phyloP scores from a whole-genome alignment of 1,284 basidiomycete species.

The Somion occarium region DNA sequence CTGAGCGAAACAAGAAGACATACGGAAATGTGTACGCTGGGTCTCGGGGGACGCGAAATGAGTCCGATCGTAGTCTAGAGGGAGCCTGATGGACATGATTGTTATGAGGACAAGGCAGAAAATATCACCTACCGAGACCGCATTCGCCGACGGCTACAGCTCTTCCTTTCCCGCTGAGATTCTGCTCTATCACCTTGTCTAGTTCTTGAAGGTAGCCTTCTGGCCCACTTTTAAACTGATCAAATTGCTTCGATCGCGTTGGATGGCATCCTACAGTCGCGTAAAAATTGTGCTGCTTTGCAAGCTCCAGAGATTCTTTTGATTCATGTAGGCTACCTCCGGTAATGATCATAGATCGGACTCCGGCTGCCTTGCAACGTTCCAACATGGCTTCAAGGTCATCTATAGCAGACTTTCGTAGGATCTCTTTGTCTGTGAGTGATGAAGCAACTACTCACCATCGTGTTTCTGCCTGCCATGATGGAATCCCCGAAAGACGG shows the following conservation, averaged over 20 bases:
- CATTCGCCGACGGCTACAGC: slow-evolving; percentile 84
- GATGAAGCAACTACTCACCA: slow-evolving; percentile 28
- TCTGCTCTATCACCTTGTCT: slow-evolving; percentile 49
- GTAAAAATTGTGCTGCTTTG: slow-evolving; percentile 57
- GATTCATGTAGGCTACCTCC: slow-evolving; percentile 75
- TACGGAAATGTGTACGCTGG: slow-evolving; percentile 69
- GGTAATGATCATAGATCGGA: slow-evolving; percentile 79
- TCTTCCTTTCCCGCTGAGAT: slow-evolving; percentile 51
- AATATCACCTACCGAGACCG: slow-evolving; percentile 61
- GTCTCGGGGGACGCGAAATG: slow-evolving; percentile 63
- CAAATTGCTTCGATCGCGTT: slow-evolving; percentile 77
- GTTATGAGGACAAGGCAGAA: not conserved
- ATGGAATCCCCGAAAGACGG: slow-evolving; percentile 54
- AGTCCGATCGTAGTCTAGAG: slow-evolving; percentile 77
- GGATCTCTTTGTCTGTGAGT: not conserved
- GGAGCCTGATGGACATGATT: slow-evolving; percentile 1
- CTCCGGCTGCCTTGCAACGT: slow-evolving; percentile 61
- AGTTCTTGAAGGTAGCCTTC: slow-evolving; percentile 63
- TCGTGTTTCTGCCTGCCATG: slow-evolving; percentile 50
- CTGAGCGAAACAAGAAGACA: slow-evolving; percentile 14
- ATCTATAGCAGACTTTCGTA: slow-evolving; percentile 34
- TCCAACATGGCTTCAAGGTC: slow-evolving; percentile 64
- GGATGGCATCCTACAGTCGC: slow-evolving; percentile 86
- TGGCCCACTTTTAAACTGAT: slow-evolving; percentile 53
- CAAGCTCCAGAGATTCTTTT: slow-evolving; percentile 56